A percentile compares a stretch with the other conserved stretches of the same genome.
phyloP scores from a whole-genome alignment of 441 rosid genomes.

The Pelargonium myrrhifolium region DNA sequence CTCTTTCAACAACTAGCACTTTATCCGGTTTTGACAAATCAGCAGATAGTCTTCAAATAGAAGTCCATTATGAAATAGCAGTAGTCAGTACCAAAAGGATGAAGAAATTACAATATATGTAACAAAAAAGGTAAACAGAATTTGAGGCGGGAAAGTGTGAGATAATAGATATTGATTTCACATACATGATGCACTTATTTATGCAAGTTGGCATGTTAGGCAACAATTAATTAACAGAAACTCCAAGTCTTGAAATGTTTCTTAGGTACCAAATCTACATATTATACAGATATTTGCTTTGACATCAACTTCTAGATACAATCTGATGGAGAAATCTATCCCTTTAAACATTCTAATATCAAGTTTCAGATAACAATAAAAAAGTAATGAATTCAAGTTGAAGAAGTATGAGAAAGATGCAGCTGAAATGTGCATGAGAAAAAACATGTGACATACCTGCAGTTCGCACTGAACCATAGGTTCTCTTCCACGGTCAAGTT shows the following conservation, averaged over 20 bases:
- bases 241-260: background rate
- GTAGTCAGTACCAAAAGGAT: constrained; percentile 9
- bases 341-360: background rate
- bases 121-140: constrained; percentile 6
- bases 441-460: constrained; percentile 60
- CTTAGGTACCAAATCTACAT: background rate
- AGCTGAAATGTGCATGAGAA: background rate
- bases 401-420: background rate
- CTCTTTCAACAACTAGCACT: constrained; percentile 88
- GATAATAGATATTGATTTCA: background rate
- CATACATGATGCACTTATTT: background rate
- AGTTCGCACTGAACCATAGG: constrained; percentile 94
- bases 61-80: constrained; percentile 11
- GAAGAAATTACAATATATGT: background rate
- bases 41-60: constrained; percentile 50
- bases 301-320: background rate
- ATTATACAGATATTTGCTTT: background rate
- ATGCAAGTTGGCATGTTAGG: background rate
- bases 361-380: background rate
- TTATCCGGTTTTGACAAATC: constrained; percentile 66
- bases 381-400: background rate
- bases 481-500: constrained; percentile 94
- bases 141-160: constrained; percentile 9
- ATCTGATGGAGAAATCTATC: background rate
- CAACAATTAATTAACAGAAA: background rate